Percentiles rank a stretch among this genome's conserved stretches.
phyloP scores from a whole-genome alignment of 2,329 filamentous ascomycete species.

The Colletotrichum tabaci region DNA sequence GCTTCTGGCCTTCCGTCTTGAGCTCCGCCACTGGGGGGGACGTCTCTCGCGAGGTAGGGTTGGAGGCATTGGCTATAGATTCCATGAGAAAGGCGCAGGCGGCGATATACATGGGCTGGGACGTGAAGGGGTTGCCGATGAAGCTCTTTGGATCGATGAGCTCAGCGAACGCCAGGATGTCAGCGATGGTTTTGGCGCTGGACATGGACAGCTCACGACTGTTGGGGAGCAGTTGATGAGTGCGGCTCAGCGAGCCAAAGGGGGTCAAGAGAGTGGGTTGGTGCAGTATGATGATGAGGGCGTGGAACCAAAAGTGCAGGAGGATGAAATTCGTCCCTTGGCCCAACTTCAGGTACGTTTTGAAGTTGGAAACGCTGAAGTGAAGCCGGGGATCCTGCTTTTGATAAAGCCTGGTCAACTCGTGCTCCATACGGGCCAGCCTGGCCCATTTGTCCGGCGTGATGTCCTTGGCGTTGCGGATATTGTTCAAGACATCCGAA shows the following conservation, averaged over 20 bases:
- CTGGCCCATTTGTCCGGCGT: slow-evolving; percentile 81
- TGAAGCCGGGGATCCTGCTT: slow-evolving; percentile 81
- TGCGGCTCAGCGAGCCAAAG: slow-evolving; percentile 71
- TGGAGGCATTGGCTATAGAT: slow-evolving; percentile 79
- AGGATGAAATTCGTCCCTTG: slow-evolving; percentile 91
- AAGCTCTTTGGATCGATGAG: slow-evolving; percentile 89
- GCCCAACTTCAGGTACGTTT: slow-evolving; percentile 83
- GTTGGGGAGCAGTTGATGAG: slow-evolving; percentile 82
- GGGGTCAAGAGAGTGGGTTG: slow-evolving; percentile 87
- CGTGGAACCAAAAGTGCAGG: slow-evolving; percentile 91
- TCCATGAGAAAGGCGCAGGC: slow-evolving; percentile 92
- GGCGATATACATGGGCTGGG: slow-evolving; percentile 92
- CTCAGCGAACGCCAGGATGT: slow-evolving; percentile 89
- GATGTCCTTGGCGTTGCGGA: slow-evolving; percentile 80
- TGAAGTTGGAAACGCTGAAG: slow-evolving; percentile 90
- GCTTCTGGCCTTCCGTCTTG: slow-evolving; percentile 43
- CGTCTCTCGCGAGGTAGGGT: slow-evolving; percentile 73
- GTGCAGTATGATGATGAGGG: slow-evolving; percentile 86
- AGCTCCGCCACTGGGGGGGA: slow-evolving; percentile 59
- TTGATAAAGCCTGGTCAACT: slow-evolving; percentile 81
- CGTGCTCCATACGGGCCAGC: slow-evolving; percentile 83
- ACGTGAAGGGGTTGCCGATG: slow-evolving; percentile 90
- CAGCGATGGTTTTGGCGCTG: slow-evolving; percentile 91
- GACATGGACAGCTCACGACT: slow-evolving; percentile 89
- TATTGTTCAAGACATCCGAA: slow-evolving; percentile 87